Percentiles rank a stretch among this genome's conserved stretches.
These are phyloP conservation scores for Gentiana dahurica DNA, from an alignment of 257 asterid species.

Conservation along the genomic window DNA sequence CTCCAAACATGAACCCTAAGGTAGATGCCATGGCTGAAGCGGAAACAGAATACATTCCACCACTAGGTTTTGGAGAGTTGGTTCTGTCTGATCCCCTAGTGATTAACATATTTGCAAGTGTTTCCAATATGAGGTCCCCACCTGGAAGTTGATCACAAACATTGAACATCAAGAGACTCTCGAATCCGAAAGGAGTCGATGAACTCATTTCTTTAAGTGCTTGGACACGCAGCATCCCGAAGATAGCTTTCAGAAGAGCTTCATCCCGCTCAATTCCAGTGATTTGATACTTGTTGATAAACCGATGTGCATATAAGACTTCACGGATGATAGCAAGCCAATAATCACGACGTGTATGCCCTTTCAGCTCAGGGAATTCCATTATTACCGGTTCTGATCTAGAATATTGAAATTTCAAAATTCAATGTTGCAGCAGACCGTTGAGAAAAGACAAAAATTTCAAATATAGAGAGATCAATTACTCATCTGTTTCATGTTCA, in stretches of 20 bases:
- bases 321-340: constrained; percentile 93
- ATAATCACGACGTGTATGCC: constrained; percentile 90
- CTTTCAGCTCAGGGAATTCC: constrained; percentile 98
- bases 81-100: constrained; percentile 30
- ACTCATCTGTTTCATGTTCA: neutral
- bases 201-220: constrained; percentile 70
- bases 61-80: constrained; percentile 29
- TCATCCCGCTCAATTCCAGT: constrained; percentile 62
- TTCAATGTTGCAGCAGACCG: constrained; percentile 17
- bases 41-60: constrained; percentile 49
- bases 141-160: constrained; percentile 90
- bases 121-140: constrained; percentile 79
- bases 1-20: constrained; percentile 59
- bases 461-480: neutral
- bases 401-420: constrained; percentile 27
- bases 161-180: constrained; percentile 80
- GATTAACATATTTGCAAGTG: constrained; percentile 56
- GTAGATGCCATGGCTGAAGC: constrained; percentile 63
- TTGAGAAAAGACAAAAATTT: neutral
- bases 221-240: constrained; percentile 80
- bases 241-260: constrained; percentile 69
- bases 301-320: constrained; percentile 67
- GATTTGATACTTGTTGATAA: constrained; percentile 49
- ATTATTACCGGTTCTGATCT: constrained; percentile 82
- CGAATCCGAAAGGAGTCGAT: constrained; percentile 29